phyloP scores from a whole-genome alignment of 176 grass and related monocot species.

The Lolium multiflorum region DNA sequence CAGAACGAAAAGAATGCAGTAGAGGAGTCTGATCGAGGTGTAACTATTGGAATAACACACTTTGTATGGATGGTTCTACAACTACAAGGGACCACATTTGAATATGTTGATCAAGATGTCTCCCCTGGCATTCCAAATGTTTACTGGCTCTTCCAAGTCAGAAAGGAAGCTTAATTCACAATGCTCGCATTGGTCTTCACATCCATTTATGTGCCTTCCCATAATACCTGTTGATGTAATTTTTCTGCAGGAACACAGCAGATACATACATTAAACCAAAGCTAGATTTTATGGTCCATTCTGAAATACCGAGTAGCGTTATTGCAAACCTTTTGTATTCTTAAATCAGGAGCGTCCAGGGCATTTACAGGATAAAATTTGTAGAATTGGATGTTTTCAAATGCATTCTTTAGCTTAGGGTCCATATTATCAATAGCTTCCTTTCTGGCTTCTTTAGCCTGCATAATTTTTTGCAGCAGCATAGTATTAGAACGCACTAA shows the following conservation, averaged over 20 bases:
- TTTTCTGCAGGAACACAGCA: slow-evolving; percentile 45
- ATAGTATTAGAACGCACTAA: not conserved
- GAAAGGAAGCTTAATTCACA: slow-evolving; percentile 12
- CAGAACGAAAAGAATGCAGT: slow-evolving; percentile 17
- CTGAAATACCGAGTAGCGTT: not conserved
- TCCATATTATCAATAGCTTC: slow-evolving; percentile 87
- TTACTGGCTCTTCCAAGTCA: not conserved
- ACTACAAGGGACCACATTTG: not conserved
- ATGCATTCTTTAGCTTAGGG: slow-evolving; percentile 65
- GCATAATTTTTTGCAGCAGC: slow-evolving; percentile 31
- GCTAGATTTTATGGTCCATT: not conserved
- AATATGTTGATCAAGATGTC: slow-evolving; percentile 20
- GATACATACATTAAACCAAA: not conserved
- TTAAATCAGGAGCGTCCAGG: slow-evolving; percentile 72
- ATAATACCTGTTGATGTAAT: slow-evolving; percentile 84
- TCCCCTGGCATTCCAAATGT: not conserved
- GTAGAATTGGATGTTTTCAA: slow-evolving; percentile 77
- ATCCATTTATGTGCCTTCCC: slow-evolving; percentile 60
- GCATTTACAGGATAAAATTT: slow-evolving; percentile 87
- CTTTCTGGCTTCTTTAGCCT: slow-evolving; percentile 81
- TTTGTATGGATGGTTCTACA: not conserved
- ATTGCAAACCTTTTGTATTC: slow-evolving; percentile 62
- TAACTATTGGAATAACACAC: slow-evolving; percentile 20
- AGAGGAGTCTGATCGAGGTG: not conserved
- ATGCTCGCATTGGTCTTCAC: slow-evolving; percentile 33